Evolutionary conservation across 352 stramenopile genomes (phyloP).

Genomic region (Phytophthora rubi): DNA sequence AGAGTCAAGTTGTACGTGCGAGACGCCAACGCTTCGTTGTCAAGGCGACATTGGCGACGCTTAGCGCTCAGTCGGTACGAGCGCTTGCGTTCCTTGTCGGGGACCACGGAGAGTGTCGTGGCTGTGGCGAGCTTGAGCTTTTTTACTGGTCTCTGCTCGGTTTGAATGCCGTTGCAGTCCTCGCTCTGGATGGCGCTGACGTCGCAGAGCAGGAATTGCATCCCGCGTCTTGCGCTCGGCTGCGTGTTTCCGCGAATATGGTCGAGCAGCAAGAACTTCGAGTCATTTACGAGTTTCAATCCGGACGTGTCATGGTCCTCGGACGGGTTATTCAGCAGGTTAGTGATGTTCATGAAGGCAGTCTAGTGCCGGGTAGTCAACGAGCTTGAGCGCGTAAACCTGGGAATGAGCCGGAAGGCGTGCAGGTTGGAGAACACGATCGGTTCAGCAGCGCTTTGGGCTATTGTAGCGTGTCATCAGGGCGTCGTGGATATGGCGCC

Average conservation of each 20-base stretch:
- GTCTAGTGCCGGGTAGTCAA: too few species aligned
- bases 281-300: not conserved
- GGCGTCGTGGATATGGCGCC: too few species aligned
- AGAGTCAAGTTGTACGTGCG: constrained; percentile 24
- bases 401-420: not conserved
- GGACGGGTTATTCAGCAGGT: constrained; percentile 3
- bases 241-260: too few species aligned
- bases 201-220: constrained; percentile 1
- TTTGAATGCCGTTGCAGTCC: not conserved
- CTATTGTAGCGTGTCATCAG: too few species aligned
- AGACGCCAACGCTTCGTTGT: constrained; percentile 9
- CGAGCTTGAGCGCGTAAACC: not conserved
- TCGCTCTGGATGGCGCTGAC: not conserved
- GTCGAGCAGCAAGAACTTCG: not conserved
- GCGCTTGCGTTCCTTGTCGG: constrained; percentile 12
- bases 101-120: not conserved
- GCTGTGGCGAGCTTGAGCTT: constrained; percentile 4
- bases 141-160: not conserved
- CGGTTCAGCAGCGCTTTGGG: not conserved
- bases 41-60: not conserved
- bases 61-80: constrained; percentile 14
- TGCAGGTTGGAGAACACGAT: not conserved
- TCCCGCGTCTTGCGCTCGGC: too few species aligned
- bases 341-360: constrained; percentile 2
- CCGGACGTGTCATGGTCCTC: not conserved